phyloP scores from a whole-genome alignment of 2,329 filamentous ascomycete species.

The Coniella vitis region DNA sequence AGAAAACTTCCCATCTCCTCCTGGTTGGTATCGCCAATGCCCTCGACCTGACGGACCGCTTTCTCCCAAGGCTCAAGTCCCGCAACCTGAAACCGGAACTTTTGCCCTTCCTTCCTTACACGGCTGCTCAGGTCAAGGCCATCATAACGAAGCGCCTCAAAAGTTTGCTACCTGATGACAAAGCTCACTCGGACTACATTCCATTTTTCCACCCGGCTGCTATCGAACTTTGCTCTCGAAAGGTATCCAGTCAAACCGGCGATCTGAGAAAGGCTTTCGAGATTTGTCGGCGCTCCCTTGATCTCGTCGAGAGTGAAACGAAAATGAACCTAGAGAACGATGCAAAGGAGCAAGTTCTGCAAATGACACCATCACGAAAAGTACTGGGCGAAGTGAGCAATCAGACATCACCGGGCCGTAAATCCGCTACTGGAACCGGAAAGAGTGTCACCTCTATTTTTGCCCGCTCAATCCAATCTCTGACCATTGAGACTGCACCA shows the following conservation, averaged over 20 bases:
- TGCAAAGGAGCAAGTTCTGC: slow-evolving; percentile 47
- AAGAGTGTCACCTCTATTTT: slow-evolving; percentile 42
- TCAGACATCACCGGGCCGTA: slow-evolving; percentile 47
- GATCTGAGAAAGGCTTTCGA: slow-evolving; percentile 94
- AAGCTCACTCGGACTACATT: slow-evolving; percentile 51
- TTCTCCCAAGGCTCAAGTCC: slow-evolving; percentile 85
- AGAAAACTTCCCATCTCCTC: slow-evolving; percentile 69
- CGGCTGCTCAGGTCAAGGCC: slow-evolving; percentile 74
- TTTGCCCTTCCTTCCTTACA: slow-evolving; percentile 89
- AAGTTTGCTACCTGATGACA: slow-evolving; percentile 56
- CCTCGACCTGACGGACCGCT: slow-evolving; percentile 89
- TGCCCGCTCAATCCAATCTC: slow-evolving; percentile 46
- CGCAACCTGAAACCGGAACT: slow-evolving; percentile 86
- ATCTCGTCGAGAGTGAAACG: slow-evolving; percentile 81
- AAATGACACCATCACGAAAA: slow-evolving; percentile 63
- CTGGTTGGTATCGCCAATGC: slow-evolving; percentile 94
- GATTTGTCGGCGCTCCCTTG: slow-evolving; percentile 82
- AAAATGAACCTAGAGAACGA: slow-evolving; percentile 63
- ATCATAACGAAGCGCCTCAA: slow-evolving; percentile 81
- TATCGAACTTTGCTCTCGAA: slow-evolving; percentile 88
- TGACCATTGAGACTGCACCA: slow-evolving; percentile 75
- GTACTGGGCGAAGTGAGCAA: slow-evolving; percentile 79
- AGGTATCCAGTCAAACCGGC: slow-evolving; percentile 88
- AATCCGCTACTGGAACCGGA: slow-evolving; percentile 22
- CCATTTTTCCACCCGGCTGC: slow-evolving; percentile 92